Base-by-base conservation (phyloP, 306 rosid genomes). In the Casuarina glauca region DNA sequence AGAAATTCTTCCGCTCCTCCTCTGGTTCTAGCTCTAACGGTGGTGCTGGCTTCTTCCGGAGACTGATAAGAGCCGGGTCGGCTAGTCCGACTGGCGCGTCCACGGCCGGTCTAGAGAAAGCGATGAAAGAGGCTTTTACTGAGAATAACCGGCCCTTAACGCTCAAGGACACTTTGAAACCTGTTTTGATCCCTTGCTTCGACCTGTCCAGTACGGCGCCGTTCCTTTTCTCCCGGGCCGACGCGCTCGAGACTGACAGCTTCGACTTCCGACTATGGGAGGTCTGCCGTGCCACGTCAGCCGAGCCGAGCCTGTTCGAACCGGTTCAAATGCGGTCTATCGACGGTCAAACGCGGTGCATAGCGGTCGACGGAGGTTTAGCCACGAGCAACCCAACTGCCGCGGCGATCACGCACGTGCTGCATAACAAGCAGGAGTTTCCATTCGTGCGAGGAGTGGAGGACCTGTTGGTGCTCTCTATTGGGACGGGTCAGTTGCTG, bases 371-470 rank as follows among this genome's bases (percentile, higher is more conserved):
- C 69, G 98, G 97, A 41, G 98, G 97, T 8, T 77, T 96, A 55
- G 91, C 91, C 17, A 96, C 93, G 99, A 88, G 91, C 68, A 95
- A 96, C 85, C 99, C 99, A 1, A 84, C 99, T 2, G 90, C 91
- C 8, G 96, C 97, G 4, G 99, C 99, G 3, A 96, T 96, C 46
- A 96, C 99, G 78, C 99, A 96, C 87, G 99, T 96, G 84, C 94
- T 96, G 26, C 99, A 96, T 78, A 96, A 96, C 87, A 96, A 93
- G 77, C 96, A 96, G 79, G 99, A 96, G 79, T 96, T 96, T 49
- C 99, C 99, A 53, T 93, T 93, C 82, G 99, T 96, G 84, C 89
- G 99, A 13, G 99, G 99, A 4, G 99, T 96, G 7, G 97, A 96
- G 88, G 99, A 96, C 86, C 81, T 96, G 36, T 76, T 96, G 78